Base-by-base conservation (phyloP, 2,329 filamentous ascomycete species). In the Scortechinia acanthostroma region DNA sequence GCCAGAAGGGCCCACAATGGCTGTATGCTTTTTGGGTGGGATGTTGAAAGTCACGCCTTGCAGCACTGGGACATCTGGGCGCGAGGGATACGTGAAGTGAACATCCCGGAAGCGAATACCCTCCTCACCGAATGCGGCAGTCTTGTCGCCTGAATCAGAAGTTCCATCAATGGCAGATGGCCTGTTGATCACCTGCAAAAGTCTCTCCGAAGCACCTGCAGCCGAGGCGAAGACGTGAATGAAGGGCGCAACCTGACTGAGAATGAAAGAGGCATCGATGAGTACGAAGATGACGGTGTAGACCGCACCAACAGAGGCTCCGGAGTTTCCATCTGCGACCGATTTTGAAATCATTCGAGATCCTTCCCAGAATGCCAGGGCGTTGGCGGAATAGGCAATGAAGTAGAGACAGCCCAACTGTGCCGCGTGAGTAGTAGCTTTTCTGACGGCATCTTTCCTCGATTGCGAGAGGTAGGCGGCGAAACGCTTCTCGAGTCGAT, bases 361-460 rank as follows among this genome's bases (percentile, higher is more conserved):
- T 42, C 81, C 82, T 56, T 84, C 74, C 78, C 80, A 86, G 54
- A 83, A 86, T 0, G 81, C 78, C 14, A 86, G 64, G 1, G 77
- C 79, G 55, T 85, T 86, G 4, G 78, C 79, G 2, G 77, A 73
- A 50, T 83, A 86, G 3, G 80, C 77, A 50, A 86, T 76, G 50
- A 86, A 86, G 55, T 83, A 86, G 4, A 86, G 62, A 15, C 75
- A 58, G 6, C 80, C 80, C 4, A 77, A 69, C 53, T 84, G 78
- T 0, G 76, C 58, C 3, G 74, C 83, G 21, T 74, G 68, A 1
- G 72, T 68, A 1, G 71, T 59, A 0, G 76, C 72, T 55, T 84
- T 86, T 49, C 76, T 76, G 48, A 78, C 68, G 2, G 73, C 79
- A 20, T 74, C 67, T 6, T 60, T 65, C 42, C 70, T 66, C 3